Evolutionary conservation across 257 asterid species (phyloP), one percentile per base, ranked within the genome.

Genomic region (Nicotiana undulata): DNA sequence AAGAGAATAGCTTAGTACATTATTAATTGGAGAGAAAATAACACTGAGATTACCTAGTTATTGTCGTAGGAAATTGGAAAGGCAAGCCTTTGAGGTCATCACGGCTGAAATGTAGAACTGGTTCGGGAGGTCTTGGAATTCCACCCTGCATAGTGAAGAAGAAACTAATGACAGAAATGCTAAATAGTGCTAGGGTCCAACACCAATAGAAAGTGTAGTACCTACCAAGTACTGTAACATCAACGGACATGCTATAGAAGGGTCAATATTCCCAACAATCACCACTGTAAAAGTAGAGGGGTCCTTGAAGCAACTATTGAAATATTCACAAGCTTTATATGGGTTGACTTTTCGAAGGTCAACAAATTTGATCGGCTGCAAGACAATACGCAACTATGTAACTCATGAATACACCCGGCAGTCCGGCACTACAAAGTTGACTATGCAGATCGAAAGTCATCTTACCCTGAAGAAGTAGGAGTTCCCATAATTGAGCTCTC

Each of bases 401-500:
- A 49, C 34, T 70, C 37, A 74, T 74, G 78, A 74, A 74, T 49
- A 24, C 16, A 5, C 40, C 40, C 44, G 9, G 26, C n/a, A 72
- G 12, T 49, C 40, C 44, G 9, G 16, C 20, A 74, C 20, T 49
- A 74, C 60, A 24, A 34, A 49, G 16, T 74, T 49, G 61, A 18
- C 78, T 13, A 74, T 74, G 22, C 61, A 49, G 40, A 49, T 74
- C 26, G 61, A 24, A 74, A 61, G 75, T 64, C 80, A 20, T 77
- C 89, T 88, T 85, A 94, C 98, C 89, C 97, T 90, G 81, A 94
- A 94, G 81, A 94, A 94, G 83, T 93, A 93, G 40, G 98, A 93
- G 85, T 92, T 91, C 80, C 98, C 98, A 86, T 94, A 94, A 86
- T 94, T 94, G 86, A 94, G 91, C 91, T 93, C 98, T 85, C 95